Conservation (phyloP, 768 basidiomycete species). For the Russula virescens region DNA sequence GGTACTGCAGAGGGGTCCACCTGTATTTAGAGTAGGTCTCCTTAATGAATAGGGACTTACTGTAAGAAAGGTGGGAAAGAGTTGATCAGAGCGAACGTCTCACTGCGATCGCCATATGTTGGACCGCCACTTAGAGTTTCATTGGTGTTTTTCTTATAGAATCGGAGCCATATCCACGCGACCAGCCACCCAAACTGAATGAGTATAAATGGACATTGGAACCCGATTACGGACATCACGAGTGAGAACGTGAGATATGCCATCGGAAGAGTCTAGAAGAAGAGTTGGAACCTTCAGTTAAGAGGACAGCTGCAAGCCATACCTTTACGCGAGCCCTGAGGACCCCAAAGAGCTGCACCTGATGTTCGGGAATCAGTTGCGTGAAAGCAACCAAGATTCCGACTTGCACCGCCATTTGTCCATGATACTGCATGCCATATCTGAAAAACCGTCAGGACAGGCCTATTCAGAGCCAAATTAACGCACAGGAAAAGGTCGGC, state of each 20-base stretch:
- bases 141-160: conserved; percentile 83
- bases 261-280: conserved; percentile 82
- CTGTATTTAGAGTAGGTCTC: background rate
- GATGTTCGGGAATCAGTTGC: conserved; percentile 96
- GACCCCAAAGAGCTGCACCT: conserved; percentile 86
- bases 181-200: conserved; percentile 99
- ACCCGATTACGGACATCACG: conserved; percentile 73
- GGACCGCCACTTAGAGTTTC: conserved; percentile 57
- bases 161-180: conserved; percentile 90
- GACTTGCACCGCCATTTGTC: conserved; percentile 87
- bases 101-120: conserved; percentile 90
- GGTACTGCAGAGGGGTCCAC: conserved; percentile 40
- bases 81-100: conserved; percentile 89
- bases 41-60: conserved; percentile 37
- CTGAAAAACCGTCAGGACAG: conserved; percentile 36
- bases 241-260: conserved; percentile 87
- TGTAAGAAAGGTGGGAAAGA: conserved; percentile 98
- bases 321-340: conserved; percentile 90
- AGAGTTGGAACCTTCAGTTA: background rate
- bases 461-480: conserved; percentile 16
- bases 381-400: conserved; percentile 93
- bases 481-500: conserved; percentile 75
- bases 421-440: conserved; percentile 85
- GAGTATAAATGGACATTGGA: conserved; percentile 85
- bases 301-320: background rate